Evolutionary conservation across 306 rosid genomes (phyloP).

Genomic region (Acacia crassicarpa): DNA sequence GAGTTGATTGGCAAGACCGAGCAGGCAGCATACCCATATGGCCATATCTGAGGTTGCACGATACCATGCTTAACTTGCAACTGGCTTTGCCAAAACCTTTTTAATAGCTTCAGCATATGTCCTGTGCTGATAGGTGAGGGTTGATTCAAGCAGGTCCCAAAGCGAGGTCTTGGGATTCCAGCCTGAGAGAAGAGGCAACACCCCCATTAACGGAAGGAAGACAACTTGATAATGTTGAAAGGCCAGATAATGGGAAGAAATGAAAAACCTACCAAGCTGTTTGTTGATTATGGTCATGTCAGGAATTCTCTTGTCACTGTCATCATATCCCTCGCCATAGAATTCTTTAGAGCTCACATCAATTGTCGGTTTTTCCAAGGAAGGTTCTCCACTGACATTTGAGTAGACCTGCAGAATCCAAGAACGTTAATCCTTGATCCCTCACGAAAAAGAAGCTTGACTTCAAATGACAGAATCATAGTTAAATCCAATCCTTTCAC

Average conservation of each 20-base stretch:
- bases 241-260: not conserved
- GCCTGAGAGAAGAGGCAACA: constrained; percentile 42
- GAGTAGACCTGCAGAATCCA: constrained; percentile 63
- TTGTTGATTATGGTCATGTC: constrained; percentile 91
- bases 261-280: constrained; percentile 69
- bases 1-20: constrained; percentile 31
- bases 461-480: not conserved
- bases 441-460: not conserved
- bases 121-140: constrained; percentile 91
- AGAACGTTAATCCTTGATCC: not conserved
- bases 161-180: constrained; percentile 94
- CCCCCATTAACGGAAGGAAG: constrained; percentile 7
- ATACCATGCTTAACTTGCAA: constrained; percentile 50
- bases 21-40: constrained; percentile 24
- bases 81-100: constrained; percentile 68
- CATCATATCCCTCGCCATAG: constrained; percentile 91
- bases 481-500: constrained; percentile 35
- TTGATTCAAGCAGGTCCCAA: constrained; percentile 90
- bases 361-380: constrained; percentile 60
- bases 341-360: constrained; percentile 91
- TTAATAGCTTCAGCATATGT: constrained; percentile 86
- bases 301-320: constrained; percentile 92
- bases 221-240: not conserved
- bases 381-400: constrained; percentile 73
- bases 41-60: constrained; percentile 21